phyloP scores from a whole-genome alignment of 2,329 filamentous ascomycete genomes.

The Coniochaeta pulveracea region DNA sequence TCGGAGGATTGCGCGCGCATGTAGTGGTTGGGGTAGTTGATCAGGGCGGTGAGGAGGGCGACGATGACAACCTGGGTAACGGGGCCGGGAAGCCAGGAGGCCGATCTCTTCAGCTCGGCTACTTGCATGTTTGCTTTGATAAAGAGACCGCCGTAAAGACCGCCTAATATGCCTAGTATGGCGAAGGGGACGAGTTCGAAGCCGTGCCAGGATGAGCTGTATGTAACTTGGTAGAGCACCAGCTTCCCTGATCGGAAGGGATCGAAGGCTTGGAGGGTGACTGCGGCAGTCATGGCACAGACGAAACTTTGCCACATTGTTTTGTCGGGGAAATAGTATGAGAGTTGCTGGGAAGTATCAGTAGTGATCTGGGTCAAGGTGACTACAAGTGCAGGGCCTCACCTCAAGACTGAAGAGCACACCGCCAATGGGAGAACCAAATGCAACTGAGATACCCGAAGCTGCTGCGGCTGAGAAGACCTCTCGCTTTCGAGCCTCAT shows the following conservation, averaged over 20 bases:
- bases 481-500: slow-evolving; percentile 92
- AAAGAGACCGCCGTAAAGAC: slow-evolving; percentile 89
- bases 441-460: slow-evolving; percentile 86
- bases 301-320: slow-evolving; percentile 99
- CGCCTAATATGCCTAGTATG: slow-evolving; percentile 76
- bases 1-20: slow-evolving; percentile 90
- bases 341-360: slow-evolving; percentile 53
- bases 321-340: slow-evolving; percentile 97
- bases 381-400: slow-evolving; percentile 10
- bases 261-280: slow-evolving; percentile 84
- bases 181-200: slow-evolving; percentile 89
- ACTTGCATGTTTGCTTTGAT: slow-evolving; percentile 90
- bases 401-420: slow-evolving; percentile 92
- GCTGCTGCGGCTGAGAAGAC: slow-evolving; percentile 86
- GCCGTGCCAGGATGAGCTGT: slow-evolving; percentile 82
- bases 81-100: slow-evolving; percentile 56
- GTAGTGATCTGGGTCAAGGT: slow-evolving; percentile 1
- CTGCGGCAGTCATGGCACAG: slow-evolving; percentile 96
- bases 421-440: slow-evolving; percentile 86
- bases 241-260: slow-evolving; percentile 93
- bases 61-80: slow-evolving; percentile 71
- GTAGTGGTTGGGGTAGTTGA: slow-evolving; percentile 94
- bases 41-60: slow-evolving; percentile 68
- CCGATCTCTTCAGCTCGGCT: slow-evolving; percentile 65
- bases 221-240: slow-evolving; percentile 91